Base-by-base conservation (phyloP, 2,329 filamentous ascomycete species). In the Talaromyces sp. region DNA sequence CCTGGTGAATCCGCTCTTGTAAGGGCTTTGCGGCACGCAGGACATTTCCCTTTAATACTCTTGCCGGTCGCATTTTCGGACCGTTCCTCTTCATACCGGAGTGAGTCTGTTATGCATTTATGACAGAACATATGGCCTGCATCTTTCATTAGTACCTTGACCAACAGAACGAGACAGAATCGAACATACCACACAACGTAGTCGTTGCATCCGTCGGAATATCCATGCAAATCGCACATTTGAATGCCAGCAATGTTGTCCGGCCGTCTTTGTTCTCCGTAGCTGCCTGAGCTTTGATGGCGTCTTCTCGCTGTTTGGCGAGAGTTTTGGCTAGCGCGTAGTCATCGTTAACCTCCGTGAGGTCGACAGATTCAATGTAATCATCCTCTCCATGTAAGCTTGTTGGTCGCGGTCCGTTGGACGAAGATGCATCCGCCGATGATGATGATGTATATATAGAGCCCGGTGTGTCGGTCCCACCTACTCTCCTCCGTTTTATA, bases 211-310 rank as follows among this genome's bases (percentile, higher is more conserved):
- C 82, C 9, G 82, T 86, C 2, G 83, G 84, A 3, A 78, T 81
- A 68, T 88, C 87, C 83, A 89, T 84, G 74, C 87, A 89, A 24
- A 89, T 85, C 52, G 87, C 86, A 72, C 87, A 89, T 67, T 79
- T 84, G 71, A 83, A 82, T 5, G 75, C 81, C 24, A 76, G 83
- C 68, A 83, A 78, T 41, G 77, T 70, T 41, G 78, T 78, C 3
- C 70, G 74, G 16, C 68, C 72, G 19, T 72, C 68, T 39, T 73
- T 72, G 10, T 71, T 71, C 7, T 74, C 73, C 2, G 68, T 63
- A 2, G 72, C 66, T 35, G 78, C 71, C 67, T 84, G 80, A 1
- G 81, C 76, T 63, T 81, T 80, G 43, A 85, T 75, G 0, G 83
- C 82, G 66, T 85, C 83, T 63, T 82, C 78, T 6, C 79, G 78